Conservation (phyloP, 2,329 filamentous ascomycete species). For the Claviceps sorghi region DNA sequence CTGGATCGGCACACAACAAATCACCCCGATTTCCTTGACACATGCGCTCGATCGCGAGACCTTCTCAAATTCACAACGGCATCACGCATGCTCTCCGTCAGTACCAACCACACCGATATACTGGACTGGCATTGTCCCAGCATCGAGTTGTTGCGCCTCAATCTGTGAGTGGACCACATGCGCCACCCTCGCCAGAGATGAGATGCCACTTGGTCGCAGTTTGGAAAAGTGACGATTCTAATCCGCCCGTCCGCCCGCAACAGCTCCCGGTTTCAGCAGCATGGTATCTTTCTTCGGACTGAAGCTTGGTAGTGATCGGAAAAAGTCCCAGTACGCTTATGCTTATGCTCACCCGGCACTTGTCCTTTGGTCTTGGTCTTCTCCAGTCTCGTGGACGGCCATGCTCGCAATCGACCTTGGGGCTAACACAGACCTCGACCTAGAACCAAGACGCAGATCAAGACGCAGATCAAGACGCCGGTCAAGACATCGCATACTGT, state of each 20-base stretch:
- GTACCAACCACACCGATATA: background rate
- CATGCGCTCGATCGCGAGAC: background rate
- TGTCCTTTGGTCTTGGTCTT: too few relatives aligned
- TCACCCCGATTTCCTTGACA: background rate
- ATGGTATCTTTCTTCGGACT: constrained; percentile 49
- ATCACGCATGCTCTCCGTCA: background rate
- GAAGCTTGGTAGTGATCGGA: constrained; percentile 40
- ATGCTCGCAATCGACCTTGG: background rate
- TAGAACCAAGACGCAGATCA: constrained; percentile 7
- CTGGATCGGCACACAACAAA: background rate
- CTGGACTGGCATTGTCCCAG: background rate
- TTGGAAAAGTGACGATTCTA: background rate
- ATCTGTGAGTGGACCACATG: background rate
- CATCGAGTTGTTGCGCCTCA: background rate
- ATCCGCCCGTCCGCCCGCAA: background rate
- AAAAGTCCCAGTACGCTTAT: constrained; percentile 32
- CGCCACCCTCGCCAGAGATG: background rate
- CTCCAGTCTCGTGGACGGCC: background rate
- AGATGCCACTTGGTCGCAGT: background rate
- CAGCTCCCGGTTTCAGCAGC: background rate
- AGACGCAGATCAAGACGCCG: constrained; percentile 5
- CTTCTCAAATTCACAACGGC: background rate
- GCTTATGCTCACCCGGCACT: constrained; percentile 7
- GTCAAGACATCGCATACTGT: constrained; percentile 12
- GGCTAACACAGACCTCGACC: background rate